Evolutionary conservation across 768 basidiomycete genomes (phyloP), one percentile per base, ranked within the genome.

Genomic region (Xanthoconium purpureum): DNA sequence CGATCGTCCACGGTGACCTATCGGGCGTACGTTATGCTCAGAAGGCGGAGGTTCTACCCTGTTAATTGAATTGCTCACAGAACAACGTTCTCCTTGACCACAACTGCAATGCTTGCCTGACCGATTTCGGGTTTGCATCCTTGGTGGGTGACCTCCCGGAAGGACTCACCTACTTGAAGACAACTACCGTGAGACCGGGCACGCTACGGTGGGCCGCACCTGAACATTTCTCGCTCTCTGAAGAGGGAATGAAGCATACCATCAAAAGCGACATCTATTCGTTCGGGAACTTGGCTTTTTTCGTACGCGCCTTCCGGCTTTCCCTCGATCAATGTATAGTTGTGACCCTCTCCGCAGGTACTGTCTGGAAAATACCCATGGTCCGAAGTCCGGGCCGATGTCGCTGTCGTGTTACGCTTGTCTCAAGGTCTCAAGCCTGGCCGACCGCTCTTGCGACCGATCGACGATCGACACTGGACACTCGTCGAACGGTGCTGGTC

Each of bases 151-250:
- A 59, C 28, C 36, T 39, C 32, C 56, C 46, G 1, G 30, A 43
- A 42, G 58, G 45, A 32, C 30, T 58, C 3, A 13, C 37, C 42
- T 58, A 57, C 39, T 45, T 59, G 15, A 29, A 47, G 32, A 29
- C 18, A 35, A 33, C 56, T 8, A 57, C 58, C 17, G 9, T 36
- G 33, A 38, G 56, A 32, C 55, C 39, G 1, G 58, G 58, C 15
- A 58, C 58, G 5, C 18, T 59, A 18, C 38, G 55, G 30, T 57
- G 55, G 58, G 48, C 49, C 14, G 55, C 58, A 13, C 58, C 45
- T 0, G 55, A 59, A 36, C 45, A 47, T 20, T 57, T 58, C 35
- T 58, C 54, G 14, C 10, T 42, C 24, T 11, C 47, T 6, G 32
- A 45, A 47, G 46, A 35, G 1, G 37, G 42, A 2, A 24, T 35